Base-by-base conservation (phyloP, 2,329 filamentous ascomycete genomes). In the Atkinsonella texensis region DNA sequence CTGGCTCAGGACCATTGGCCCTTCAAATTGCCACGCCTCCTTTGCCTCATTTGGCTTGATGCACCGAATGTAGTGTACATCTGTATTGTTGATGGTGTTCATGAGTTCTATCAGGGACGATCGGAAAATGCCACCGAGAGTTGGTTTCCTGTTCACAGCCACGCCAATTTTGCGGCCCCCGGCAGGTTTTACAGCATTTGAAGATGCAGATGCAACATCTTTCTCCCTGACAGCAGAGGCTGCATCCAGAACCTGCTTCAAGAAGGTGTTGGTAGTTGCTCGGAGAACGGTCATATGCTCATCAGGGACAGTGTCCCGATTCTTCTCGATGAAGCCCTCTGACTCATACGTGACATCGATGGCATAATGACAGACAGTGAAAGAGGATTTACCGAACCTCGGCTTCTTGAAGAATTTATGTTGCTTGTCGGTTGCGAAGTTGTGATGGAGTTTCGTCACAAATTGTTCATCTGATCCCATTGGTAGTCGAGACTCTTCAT, bases 11-110 rank as follows among this genome's bases (percentile, higher is more conserved):
- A 98, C 93, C 93, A 98, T 98, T 3, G 94, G 93, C 0, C 93
- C 93, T 65, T 98, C 93, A 56, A 97, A 98, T 62, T 94, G 91
- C 93, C 93, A 98, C 0, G 93, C 82, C 63, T 87, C 87, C 70
- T 98, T 98, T 48, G 83, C 88, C 70, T 98, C 93, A 66, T 98
- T 98, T 33, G 93, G 93, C 72, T 98, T 98, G 71, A 98, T 97
- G 68, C 93, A 98, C 60, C 93, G 84, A 64, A 98, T 98, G 70
- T 98, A 98, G 70, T 98, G 93, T 18, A 97, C 93, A 66, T 98
- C 93, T 2, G 93, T 98, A 59, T 87, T 90, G 69, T 94, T 95
- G 70, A 98, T 98, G 5, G 93, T 98, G 65, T 82, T 79, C 91
- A 98, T 98, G 49, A 98, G 80, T 70, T 98, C 93, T 60, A 98